These are phyloP conservation scores for Polytolypa hystricis DNA, from an alignment of 2,329 filamentous ascomycete genomes.

Conservation along the genomic window DNA sequence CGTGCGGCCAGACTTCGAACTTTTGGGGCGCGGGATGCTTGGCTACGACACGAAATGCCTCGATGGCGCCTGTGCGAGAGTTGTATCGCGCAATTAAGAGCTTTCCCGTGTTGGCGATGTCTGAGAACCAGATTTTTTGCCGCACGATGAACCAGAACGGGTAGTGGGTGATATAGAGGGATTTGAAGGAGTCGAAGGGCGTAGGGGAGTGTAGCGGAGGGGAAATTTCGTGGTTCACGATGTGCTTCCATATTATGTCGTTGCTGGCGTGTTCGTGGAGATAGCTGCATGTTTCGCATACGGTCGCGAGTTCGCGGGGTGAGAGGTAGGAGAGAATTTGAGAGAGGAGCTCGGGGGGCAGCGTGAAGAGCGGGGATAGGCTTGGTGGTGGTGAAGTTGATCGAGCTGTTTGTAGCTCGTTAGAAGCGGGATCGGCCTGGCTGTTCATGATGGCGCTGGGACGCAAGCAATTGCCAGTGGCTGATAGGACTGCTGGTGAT, in stretches of 20 bases:
- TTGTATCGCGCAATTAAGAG: conserved; percentile 70
- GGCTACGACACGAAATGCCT: conserved; percentile 66
- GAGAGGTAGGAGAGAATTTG: conserved; percentile 57
- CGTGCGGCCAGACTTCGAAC: conserved; percentile 53
- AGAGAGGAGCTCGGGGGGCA: conserved; percentile 67
- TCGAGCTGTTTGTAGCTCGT: not conserved
- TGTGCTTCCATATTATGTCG: conserved; percentile 60
- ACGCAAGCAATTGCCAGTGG: too few species aligned
- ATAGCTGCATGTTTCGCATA: conserved; percentile 50
- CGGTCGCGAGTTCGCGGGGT: conserved; percentile 50
- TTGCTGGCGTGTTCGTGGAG: conserved; percentile 50
- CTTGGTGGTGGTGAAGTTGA: not conserved
- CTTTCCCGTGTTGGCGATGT: conserved; percentile 61
- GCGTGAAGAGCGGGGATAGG: conserved; percentile 22
- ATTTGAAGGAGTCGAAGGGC: conserved; percentile 53
- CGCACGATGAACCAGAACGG: conserved; percentile 75
- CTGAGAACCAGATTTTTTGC: conserved; percentile 77
- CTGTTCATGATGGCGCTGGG: too few species aligned
- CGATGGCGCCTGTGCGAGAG: conserved; percentile 59
- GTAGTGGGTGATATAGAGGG: conserved; percentile 63
- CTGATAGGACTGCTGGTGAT: too few species aligned
- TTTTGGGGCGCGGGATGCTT: conserved; percentile 42
- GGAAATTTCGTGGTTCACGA: conserved; percentile 59
- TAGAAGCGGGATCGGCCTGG: too few species aligned
- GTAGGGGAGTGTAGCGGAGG: conserved; percentile 43